A percentile compares a stretch with the other conserved stretches of the same genome.
Evolutionary conservation across 2,329 filamentous ascomycete genomes (phyloP).

Genomic region (Neofusicoccum kwambonambiense): DNA sequence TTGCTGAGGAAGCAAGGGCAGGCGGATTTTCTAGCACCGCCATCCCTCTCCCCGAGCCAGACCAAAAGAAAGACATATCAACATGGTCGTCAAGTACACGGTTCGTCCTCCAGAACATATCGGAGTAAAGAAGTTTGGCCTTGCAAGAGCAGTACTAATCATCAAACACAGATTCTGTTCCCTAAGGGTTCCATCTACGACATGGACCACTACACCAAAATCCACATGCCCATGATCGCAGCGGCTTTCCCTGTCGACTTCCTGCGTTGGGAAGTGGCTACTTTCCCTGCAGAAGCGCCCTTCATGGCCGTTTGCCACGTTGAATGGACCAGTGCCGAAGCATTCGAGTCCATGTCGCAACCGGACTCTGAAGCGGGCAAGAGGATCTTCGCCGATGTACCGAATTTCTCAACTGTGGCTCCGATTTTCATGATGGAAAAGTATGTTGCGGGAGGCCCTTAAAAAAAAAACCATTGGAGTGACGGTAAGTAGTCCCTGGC

Average conservation of each 20-base stretch:
- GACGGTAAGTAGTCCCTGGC: too few relatives aligned
- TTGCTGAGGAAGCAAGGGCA: too few relatives aligned
- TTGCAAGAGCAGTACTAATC: background rate
- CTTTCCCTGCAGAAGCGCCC: background rate
- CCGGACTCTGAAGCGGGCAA: background rate
- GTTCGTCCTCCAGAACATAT: background rate
- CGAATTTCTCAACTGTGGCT: background rate
- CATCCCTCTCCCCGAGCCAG: background rate
- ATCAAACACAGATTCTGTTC: background rate
- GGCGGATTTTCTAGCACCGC: too few relatives aligned
- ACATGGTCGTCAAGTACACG: background rate
- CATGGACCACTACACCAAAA: background rate
- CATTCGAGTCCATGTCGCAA: background rate
- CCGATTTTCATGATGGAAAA: background rate
- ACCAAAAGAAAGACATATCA: background rate
- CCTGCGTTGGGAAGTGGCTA: background rate
- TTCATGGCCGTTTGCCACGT: background rate
- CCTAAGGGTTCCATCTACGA: background rate
- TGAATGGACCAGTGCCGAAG: background rate
- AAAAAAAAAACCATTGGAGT: background rate
- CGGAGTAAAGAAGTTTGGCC: too few relatives aligned
- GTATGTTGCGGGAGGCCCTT: background rate
- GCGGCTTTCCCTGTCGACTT: background rate
- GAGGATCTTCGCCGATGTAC: background rate
- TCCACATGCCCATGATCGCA: background rate